Conservation (phyloP, 2,329 filamentous ascomycete genomes). For the Aspergillus sclerotialis region DNA sequence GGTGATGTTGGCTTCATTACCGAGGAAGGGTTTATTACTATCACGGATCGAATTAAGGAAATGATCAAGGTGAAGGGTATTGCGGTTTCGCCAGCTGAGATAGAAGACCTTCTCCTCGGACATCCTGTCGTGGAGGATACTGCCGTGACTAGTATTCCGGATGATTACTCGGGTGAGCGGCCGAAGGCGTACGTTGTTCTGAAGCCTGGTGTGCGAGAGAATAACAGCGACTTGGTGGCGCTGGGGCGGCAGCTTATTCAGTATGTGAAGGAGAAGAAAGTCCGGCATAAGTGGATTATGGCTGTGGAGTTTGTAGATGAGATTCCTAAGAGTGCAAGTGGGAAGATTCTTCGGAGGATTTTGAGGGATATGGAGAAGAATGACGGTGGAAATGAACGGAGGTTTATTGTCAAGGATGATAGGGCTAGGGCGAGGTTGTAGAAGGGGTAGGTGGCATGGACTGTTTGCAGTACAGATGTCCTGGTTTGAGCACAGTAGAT, state of each 20-base stretch:
- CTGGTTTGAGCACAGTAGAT: no score
- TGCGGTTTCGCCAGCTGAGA: slow-evolving; percentile 49
- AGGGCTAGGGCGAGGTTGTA: slow-evolving; percentile 22
- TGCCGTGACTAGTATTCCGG: slow-evolving; percentile 38
- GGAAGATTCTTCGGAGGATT: slow-evolving; percentile 64
- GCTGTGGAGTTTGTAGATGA: slow-evolving; percentile 34
- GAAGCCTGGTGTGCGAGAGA: slow-evolving; percentile 17
- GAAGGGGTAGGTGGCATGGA: slow-evolving; percentile 19
- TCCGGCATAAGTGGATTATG: slow-evolving; percentile 40
- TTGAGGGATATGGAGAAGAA: slow-evolving; percentile 20
- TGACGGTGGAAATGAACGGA: slow-evolving; percentile 5
- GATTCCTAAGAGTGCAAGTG: slow-evolving; percentile 67
- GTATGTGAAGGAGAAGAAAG: slow-evolving; percentile 60
- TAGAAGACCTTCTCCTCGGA: slow-evolving; percentile 56
- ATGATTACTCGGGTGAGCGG: slow-evolving; percentile 43
- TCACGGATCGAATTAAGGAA: slow-evolving; percentile 57
- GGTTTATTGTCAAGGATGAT: slow-evolving; percentile 21
- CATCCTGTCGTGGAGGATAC: slow-evolving; percentile 51
- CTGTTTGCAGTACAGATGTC: no score
- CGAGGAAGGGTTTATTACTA: slow-evolving; percentile 47
- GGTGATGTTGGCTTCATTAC: slow-evolving; percentile 61
- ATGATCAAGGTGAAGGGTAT: slow-evolving; percentile 63
- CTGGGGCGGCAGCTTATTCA: slow-evolving; percentile 45
- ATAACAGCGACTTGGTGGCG: slow-evolving; percentile 1
- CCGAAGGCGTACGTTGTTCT: slow-evolving; percentile 53